Conservation (phyloP, 495 filamentous ascomycete species). For the Opeltia flavorubescens region DNA sequence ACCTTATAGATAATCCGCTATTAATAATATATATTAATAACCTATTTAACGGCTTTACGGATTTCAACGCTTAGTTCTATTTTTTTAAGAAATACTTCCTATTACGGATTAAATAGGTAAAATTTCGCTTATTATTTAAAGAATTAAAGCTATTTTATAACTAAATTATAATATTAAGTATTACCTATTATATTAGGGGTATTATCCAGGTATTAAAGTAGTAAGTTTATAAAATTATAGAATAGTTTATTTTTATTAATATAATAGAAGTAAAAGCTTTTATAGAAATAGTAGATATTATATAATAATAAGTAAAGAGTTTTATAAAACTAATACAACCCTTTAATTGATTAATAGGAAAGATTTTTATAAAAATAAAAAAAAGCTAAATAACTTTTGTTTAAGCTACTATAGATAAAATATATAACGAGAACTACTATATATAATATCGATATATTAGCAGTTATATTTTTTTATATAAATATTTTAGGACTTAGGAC, state of each 20-base stretch:
- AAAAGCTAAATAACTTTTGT: not conserved
- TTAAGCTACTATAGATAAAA: conserved; percentile 4
- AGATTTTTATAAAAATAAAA: not conserved
- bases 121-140: conserved; percentile 1
- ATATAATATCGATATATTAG: not conserved
- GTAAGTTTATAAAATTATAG: not conserved
- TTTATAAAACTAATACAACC: not conserved
- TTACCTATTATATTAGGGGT: not conserved
- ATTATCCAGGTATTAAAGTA: not conserved
- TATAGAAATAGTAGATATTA: not conserved
- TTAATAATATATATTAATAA: no score
- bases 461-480: not conserved
- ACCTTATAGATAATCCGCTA: no score
- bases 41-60: no score
- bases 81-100: conserved; percentile 14
- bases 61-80: no score
- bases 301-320: not conserved
- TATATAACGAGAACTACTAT: not conserved
- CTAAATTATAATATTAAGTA: not conserved
- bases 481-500: not conserved
- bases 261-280: not conserved
- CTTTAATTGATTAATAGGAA: not conserved
- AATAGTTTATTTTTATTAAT: not conserved
- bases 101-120: not conserved
- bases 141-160: not conserved